Conservation (phyloP, 108 stramenopile species). For the Stephanodiscus minutulus region DNA sequence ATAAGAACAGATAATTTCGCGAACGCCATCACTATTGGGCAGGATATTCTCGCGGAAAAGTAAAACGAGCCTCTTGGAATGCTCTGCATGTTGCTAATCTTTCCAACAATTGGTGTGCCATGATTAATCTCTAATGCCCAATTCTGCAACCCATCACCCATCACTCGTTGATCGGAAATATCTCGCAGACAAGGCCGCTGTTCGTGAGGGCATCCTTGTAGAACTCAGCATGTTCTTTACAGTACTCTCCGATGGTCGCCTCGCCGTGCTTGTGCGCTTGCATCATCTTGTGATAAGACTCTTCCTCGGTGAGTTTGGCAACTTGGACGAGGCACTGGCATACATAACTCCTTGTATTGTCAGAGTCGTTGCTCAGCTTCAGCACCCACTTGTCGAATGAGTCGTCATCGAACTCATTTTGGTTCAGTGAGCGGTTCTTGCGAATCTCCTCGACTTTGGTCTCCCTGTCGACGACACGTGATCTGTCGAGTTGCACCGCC, state of each 20-base stretch:
- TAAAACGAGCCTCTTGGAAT: no score
- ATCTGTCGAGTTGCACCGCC: neutral
- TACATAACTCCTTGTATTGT: conserved; percentile 11
- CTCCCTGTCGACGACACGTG: neutral
- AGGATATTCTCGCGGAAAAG: no score
- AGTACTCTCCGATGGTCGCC: conserved; percentile 16
- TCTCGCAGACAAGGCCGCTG: conserved; percentile 18
- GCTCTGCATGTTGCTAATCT: no score
- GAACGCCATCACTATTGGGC: no score
- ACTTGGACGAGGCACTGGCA: conserved; percentile 11
- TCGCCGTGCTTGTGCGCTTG: conserved; percentile 6
- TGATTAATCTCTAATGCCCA: neutral
- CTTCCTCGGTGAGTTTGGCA: conserved; percentile 7
- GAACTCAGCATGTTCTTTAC: conserved; percentile 16
- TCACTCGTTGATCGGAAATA: conserved; percentile 9
- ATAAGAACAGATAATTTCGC: no score
- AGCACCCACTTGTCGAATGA: conserved; percentile 11
- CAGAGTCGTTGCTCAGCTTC: conserved; percentile 10
- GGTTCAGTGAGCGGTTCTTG: neutral
- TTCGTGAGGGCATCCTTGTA: conserved; percentile 13
- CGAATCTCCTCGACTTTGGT: neutral
- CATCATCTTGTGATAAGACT: conserved; percentile 15
- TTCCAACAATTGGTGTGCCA: no score
- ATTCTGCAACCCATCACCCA: neutral
- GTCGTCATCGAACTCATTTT: neutral